Percentiles rank a stretch among this genome's conserved stretches.
Evolutionary conservation across 202 grass and related monocot genomes (phyloP).

Genomic region (Eragrostis tef): DNA sequence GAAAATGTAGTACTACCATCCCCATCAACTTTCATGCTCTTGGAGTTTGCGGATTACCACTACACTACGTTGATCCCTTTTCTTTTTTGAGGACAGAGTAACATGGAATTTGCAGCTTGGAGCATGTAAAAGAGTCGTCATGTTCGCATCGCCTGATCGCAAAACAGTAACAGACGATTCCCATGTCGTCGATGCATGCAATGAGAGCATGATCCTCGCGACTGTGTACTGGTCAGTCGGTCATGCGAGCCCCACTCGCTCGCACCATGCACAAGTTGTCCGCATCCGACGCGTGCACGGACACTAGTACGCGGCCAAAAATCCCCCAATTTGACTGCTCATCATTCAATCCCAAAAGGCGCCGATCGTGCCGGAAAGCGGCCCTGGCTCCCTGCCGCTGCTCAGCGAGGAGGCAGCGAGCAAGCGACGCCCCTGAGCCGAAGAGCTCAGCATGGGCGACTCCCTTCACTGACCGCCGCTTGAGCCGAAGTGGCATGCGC

Average conservation of each 20-base stretch:
- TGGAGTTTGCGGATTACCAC: not conserved
- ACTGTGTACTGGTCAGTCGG: not conserved
- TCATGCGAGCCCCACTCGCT: not conserved
- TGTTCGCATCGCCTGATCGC: not conserved
- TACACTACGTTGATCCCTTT: no score
- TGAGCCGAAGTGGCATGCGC: not conserved
- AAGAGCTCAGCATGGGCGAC: conserved; percentile 34
- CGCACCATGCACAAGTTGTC: not conserved
- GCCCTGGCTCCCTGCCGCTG: conserved; percentile 1
- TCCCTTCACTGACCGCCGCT: not conserved
- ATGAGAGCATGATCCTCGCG: not conserved
- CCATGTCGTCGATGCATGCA: not conserved
- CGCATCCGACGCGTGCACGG: not conserved
- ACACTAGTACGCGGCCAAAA: not conserved
- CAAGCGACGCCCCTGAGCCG: not conserved
- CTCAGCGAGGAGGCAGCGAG: not conserved
- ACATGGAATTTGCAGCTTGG: not conserved
- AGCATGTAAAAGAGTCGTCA: not conserved
- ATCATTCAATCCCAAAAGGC: conserved; percentile 52
- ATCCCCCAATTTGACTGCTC: conserved; percentile 20
- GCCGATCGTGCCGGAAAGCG: conserved; percentile 22
- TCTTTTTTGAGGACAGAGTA: not conserved
- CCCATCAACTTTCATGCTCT: not conserved
- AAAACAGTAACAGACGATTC: not conserved
- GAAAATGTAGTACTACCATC: not conserved